These are phyloP conservation scores for Metschnikowia drakensbergensis DNA, from an alignment of 805 yeast species.

Conservation along the genomic window DNA sequence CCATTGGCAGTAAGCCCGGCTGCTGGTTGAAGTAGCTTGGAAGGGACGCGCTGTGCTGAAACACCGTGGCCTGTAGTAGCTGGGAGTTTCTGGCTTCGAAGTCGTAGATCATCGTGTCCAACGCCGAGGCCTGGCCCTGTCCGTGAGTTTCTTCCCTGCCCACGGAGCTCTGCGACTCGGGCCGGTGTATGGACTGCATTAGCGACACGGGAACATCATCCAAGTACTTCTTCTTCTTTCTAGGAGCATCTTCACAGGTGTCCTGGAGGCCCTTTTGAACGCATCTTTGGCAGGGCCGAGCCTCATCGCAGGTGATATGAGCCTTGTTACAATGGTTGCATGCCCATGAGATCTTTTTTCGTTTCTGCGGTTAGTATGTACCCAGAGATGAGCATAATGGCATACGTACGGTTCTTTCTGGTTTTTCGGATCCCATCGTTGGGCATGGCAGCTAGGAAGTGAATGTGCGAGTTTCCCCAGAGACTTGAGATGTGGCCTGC, in stretches of 20 bases:
- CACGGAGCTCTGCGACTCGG: background rate
- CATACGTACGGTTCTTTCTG: conserved; percentile 3
- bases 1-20: background rate
- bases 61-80: conserved; percentile 13
- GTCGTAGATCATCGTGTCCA: conserved; percentile 4
- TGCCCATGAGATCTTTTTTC: conserved; percentile 76
- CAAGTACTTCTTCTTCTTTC: conserved; percentile 80
- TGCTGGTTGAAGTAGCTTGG: conserved; percentile 8
- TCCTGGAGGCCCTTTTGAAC: conserved; percentile 59
- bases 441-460: background rate
- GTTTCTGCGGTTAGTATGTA: conserved; percentile 16
- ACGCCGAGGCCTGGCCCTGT: background rate
- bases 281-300: conserved; percentile 82
- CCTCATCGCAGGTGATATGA: conserved; percentile 87
- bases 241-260: conserved; percentile 83
- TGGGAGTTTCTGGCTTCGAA: conserved; percentile 4
- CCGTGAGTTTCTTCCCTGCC: background rate
- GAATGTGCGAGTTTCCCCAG: background rate
- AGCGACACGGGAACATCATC: conserved; percentile 42
- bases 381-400: no score
- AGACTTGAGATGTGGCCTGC: conserved; percentile 4
- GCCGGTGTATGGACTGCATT: background rate
- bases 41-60: conserved; percentile 16
- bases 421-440: conserved; percentile 3
- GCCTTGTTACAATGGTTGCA: conserved; percentile 88